These are phyloP conservation scores for Blastomyces emzantsi DNA, from an alignment of 2,329 filamentous ascomycete species.

Conservation along the genomic window DNA sequence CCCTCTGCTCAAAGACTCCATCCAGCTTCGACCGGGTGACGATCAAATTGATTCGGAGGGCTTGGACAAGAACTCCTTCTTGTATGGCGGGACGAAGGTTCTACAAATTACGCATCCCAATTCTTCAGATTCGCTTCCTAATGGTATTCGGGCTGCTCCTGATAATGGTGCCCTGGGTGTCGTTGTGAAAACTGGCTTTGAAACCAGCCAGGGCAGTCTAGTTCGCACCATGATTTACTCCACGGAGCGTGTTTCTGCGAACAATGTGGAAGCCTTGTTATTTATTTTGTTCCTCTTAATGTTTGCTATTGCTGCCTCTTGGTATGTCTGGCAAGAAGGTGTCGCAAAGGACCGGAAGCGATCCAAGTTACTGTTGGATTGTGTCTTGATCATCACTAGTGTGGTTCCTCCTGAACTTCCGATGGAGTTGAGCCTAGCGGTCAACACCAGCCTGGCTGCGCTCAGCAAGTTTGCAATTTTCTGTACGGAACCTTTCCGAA, in stretches of 20 bases:
- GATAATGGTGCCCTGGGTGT: conserved; percentile 92
- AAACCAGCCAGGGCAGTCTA: conserved; percentile 94
- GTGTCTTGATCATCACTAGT: conserved; percentile 93
- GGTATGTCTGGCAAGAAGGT: conserved; percentile 99
- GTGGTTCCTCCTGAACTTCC: conserved; percentile 97
- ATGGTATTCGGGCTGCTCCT: conserved; percentile 71
- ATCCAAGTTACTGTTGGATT: conserved; percentile 94
- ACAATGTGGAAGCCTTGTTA: conserved; percentile 89
- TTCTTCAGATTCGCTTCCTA: conserved; percentile 46
- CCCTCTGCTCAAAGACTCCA: conserved; percentile 88
- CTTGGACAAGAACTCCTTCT: conserved; percentile 90
- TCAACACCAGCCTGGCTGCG: conserved; percentile 93
- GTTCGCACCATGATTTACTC: conserved; percentile 99
- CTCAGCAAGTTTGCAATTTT: conserved; percentile 95
- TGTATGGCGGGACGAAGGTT: conserved; percentile 96
- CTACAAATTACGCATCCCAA: conserved; percentile 88
- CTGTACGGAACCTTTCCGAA: conserved; percentile 97
- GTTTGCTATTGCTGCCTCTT: conserved; percentile 93
- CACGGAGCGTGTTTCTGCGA: conserved; percentile 96
- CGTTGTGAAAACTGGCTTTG: conserved; percentile 95
- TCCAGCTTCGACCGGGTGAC: conserved; percentile 79
- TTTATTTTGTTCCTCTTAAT: conserved; percentile 96
- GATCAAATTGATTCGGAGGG: conserved; percentile 77
- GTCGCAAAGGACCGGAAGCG: conserved; percentile 90
- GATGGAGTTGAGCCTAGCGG: conserved; percentile 94